phyloP scores from a whole-genome alignment of 2,329 filamentous ascomycete genomes.

The Geosmithia morbida region DNA sequence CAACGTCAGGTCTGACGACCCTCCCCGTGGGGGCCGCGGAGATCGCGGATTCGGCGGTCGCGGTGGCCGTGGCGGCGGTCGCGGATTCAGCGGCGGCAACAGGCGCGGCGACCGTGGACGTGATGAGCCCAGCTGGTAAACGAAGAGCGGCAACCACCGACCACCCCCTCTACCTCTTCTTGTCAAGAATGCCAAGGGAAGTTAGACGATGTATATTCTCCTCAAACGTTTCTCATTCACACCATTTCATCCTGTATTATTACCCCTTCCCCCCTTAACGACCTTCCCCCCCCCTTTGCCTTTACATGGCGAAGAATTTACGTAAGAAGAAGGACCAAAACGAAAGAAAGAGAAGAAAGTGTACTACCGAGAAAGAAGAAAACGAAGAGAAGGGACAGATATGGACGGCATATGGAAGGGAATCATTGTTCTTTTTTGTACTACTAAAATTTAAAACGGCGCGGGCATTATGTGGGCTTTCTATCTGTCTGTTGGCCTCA shows the following conservation, averaged over 20 bases:
- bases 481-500: neutral
- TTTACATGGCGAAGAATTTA: neutral
- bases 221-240: neutral
- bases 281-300: neutral
- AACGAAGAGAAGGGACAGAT: neutral
- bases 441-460: neutral
- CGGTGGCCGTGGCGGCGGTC: slow-evolving; percentile 1
- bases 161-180: neutral
- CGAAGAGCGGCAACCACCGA: neutral
- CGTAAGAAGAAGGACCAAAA: neutral
- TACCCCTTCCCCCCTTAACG: neutral
- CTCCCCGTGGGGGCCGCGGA: neutral
- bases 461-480: slow-evolving; percentile 1
- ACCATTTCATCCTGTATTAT: neutral
- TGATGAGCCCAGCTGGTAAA: neutral
- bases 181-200: neutral
- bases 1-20: slow-evolving; percentile 4
- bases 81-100: neutral
- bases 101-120: neutral
- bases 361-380: neutral
- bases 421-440: too few relatives aligned
- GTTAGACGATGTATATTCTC: neutral
- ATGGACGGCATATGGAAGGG: too few relatives aligned
- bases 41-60: neutral
- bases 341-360: neutral